These are phyloP conservation scores for Yarrowia sp. DNA, from an alignment of 805 yeast species.

Conservation along the genomic window DNA sequence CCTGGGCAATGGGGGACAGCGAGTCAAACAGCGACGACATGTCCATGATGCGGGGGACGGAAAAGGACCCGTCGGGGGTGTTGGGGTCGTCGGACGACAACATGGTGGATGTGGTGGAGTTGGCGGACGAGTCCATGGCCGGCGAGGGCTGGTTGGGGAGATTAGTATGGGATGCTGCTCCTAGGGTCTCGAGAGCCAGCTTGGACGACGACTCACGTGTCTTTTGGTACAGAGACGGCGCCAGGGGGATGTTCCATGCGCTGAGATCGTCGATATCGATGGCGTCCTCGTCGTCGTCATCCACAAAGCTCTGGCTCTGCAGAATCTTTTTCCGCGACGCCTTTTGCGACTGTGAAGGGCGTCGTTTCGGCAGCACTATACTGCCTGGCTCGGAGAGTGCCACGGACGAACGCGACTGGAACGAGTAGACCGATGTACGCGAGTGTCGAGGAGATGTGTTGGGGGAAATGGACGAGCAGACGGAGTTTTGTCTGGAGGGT, in stretches of 20 bases:
- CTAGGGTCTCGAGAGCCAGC: slow-evolving; percentile 10
- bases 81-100: slow-evolving; percentile 26
- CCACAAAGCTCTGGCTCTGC: slow-evolving; percentile 28
- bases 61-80: slow-evolving; percentile 26
- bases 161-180: slow-evolving; percentile 4
- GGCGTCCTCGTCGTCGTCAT: slow-evolving; percentile 50
- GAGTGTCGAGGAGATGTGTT: slow-evolving; percentile 9
- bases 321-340: background rate
- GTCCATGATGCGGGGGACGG: slow-evolving; percentile 24
- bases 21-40: slow-evolving; percentile 21
- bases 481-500: background rate
- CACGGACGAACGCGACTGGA: slow-evolving; percentile 18
- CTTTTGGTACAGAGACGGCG: slow-evolving; percentile 50
- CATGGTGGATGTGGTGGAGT: slow-evolving; percentile 27
- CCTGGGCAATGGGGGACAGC: slow-evolving; percentile 26
- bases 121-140: slow-evolving; percentile 19
- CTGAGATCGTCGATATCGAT: slow-evolving; percentile 53
- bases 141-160: slow-evolving; percentile 15
- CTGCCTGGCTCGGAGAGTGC: background rate
- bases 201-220: slow-evolving; percentile 28
- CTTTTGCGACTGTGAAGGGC: background rate
- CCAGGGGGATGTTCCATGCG: slow-evolving; percentile 63
- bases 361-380: slow-evolving; percentile 1
- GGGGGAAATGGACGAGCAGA: background rate
- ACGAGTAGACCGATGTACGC: slow-evolving; percentile 20